Conservation (phyloP, 768 basidiomycete genomes). For the Termitomyces sp. region DNA sequence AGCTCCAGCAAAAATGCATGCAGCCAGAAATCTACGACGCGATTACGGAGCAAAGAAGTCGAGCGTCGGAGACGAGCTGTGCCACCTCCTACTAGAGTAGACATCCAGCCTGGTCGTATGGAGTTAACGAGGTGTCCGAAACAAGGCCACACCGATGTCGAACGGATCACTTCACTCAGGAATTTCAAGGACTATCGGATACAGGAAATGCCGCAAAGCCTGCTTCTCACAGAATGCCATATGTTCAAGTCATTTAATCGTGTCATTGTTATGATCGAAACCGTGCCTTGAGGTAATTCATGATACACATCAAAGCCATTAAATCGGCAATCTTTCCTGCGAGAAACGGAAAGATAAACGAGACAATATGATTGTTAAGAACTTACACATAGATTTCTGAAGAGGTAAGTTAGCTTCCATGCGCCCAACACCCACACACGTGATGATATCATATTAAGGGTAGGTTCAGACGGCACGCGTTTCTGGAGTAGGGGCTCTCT, state of each 20-base stretch:
- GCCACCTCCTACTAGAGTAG: too few species aligned
- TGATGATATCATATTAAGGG: too few species aligned
- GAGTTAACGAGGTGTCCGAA: neutral
- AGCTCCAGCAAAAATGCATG: slow-evolving; percentile 38
- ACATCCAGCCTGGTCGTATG: too few species aligned
- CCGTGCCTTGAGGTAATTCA: neutral
- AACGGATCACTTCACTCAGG: neutral
- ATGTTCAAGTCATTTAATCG: neutral
- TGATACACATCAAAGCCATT: neutral
- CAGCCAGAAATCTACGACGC: slow-evolving; percentile 29
- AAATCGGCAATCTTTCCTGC: too few species aligned
- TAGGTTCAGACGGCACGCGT: too few species aligned
- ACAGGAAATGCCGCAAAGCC: neutral
- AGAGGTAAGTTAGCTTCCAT: too few species aligned
- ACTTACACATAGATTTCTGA: too few species aligned
- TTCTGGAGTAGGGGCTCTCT: too few species aligned
- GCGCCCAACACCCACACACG: too few species aligned
- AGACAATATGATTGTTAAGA: neutral
- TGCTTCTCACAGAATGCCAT: neutral
- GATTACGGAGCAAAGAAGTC: neutral
- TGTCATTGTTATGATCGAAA: neutral
- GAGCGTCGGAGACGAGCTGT: too few species aligned
- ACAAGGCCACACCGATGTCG: neutral
- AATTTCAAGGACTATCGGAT: neutral
- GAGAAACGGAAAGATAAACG: neutral